A percentile compares a stretch with the other conserved stretches of the same genome.
Evolutionary conservation across 345 rosid genomes (phyloP).

Genomic region (Linum lewisii): DNA sequence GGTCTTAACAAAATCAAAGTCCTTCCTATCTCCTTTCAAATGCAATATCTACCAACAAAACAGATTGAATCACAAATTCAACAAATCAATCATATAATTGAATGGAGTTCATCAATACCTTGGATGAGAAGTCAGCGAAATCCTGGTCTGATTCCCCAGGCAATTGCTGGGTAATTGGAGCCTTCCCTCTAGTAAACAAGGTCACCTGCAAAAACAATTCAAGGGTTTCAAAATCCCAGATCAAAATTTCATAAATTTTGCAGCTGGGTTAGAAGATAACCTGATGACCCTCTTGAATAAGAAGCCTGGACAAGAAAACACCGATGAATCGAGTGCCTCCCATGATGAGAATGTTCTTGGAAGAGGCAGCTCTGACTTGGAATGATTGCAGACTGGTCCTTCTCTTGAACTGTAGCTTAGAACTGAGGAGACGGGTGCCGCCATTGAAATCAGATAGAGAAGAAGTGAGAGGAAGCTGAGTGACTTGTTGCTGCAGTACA

Average conservation of each 20-base stretch:
- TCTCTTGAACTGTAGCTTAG: slow-evolving; percentile 87
- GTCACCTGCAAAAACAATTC: slow-evolving; percentile 50
- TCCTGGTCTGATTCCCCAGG: slow-evolving; percentile 90
- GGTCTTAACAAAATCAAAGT: slow-evolving; percentile 87
- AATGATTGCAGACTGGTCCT: slow-evolving; percentile 48
- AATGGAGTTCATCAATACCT: slow-evolving; percentile 34
- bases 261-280: slow-evolving; percentile 18
- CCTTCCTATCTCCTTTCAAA: slow-evolving; percentile 93
- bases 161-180: slow-evolving; percentile 73
- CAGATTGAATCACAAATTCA: slow-evolving; percentile 4
- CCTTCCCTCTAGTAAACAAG: slow-evolving; percentile 88
- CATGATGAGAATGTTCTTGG: slow-evolving; percentile 88
- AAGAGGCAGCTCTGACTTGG: slow-evolving; percentile 59
- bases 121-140: slow-evolving; percentile 72
- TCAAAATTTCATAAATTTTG: background rate
- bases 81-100: background rate
- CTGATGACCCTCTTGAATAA: slow-evolving; percentile 90
- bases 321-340: slow-evolving; percentile 96
- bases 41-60: slow-evolving; percentile 62
- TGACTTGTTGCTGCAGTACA: slow-evolving; percentile 49
- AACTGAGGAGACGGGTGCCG: slow-evolving; percentile 46
- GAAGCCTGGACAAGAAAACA: slow-evolving; percentile 78
- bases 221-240: background rate
- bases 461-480: slow-evolving; percentile 57
- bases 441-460: slow-evolving; percentile 88